Evolutionary conservation across 371 early-diverging fungal genomes (phyloP).

Genomic region (Syncephalastrum racemosum): DNA sequence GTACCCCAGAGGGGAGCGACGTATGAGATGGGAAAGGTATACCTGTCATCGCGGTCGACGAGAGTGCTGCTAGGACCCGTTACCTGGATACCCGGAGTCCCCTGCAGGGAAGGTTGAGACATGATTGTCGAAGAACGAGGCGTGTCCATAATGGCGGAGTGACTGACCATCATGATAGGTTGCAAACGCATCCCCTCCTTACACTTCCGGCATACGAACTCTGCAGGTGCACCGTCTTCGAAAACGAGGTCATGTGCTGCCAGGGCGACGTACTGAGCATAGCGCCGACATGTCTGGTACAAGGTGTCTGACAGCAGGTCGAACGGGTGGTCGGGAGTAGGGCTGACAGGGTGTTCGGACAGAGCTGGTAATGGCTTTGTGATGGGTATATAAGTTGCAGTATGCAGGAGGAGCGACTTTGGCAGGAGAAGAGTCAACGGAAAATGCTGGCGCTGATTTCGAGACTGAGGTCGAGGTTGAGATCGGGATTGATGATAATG

Average conservation of each 20-base stretch:
- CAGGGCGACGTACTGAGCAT: slow-evolving; percentile 7
- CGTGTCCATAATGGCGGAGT: no score
- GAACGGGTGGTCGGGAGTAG: not conserved
- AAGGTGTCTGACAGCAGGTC: not conserved
- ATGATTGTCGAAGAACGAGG: no score
- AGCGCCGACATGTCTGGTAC: slow-evolving; percentile 3
- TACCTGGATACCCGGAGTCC: no score
- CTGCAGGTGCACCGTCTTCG: not conserved
- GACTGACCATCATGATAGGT: no score
- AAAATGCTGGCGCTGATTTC: slow-evolving; percentile 14
- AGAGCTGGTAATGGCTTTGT: slow-evolving; percentile 29
- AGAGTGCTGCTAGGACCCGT: no score
- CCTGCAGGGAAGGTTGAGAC: no score
- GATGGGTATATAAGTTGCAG: slow-evolving; percentile 36
- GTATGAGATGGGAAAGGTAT: no score
- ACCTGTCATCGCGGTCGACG: no score
- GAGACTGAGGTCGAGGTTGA: slow-evolving; percentile 4
- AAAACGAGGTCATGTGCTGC: slow-evolving; percentile 9
- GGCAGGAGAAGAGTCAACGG: slow-evolving; percentile 28
- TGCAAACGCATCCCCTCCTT: no score
- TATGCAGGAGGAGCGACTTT: slow-evolving; percentile 37
- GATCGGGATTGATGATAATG: slow-evolving; percentile 2
- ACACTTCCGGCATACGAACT: not conserved
- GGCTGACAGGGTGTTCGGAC: slow-evolving; percentile 6
- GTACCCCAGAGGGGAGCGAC: no score